Base-by-base conservation (phyloP, 495 filamentous ascomycete genomes). In the Poronia punctata region DNA sequence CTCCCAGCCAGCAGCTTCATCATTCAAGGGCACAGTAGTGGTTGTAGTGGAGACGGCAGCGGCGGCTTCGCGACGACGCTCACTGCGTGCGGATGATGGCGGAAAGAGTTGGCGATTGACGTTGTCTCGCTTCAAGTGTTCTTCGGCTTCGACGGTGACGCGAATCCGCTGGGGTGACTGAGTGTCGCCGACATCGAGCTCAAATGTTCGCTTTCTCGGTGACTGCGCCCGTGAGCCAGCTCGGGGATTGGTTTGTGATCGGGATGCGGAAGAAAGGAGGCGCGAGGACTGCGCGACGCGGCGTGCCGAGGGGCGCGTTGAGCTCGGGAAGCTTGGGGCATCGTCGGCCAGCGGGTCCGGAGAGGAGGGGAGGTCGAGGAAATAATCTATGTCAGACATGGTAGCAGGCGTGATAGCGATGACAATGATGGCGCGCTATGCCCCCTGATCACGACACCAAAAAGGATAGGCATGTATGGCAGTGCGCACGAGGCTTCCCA, bases 131-230 rank as follows among this genome's bases (percentile, higher is more conserved):
- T 29, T 43, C 24, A 54, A 33, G 25, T 54, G 52, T 20, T 64
- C 50, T 9, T 66, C 71, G 2, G 72, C 67, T 47, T 77, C 68
- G 29, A 77, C 69, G 0, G 74, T 76, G 27, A 76, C 71, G 32
- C 59, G 57, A 20, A 77, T 57, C 47, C 66, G 71, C 46, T 74
- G 70, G 5, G 71, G 70, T 27, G 72, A 68, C 25, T 54, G 41
- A 6, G 60, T 50, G 29, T 72, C 52, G 9, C 72, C 74, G 12
- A 74, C 66, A 25, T 77, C 70, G 28, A 76, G 59, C 54, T 74
- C 62, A 35, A 76, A 75, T 10, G 60, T 74, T 45, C 66, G 70
- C 50, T 74, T 74, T 15, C 62, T 62, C 24, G 74, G 71, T 9
- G 74, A 74, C 16, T 22, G 24, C 16, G 22, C 15, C 15, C 42